Evolutionary conservation across 148 eudicot species (phyloP), one percentile per base, ranked within the genome.

Genomic region (Suaeda aralocaspica): DNA sequence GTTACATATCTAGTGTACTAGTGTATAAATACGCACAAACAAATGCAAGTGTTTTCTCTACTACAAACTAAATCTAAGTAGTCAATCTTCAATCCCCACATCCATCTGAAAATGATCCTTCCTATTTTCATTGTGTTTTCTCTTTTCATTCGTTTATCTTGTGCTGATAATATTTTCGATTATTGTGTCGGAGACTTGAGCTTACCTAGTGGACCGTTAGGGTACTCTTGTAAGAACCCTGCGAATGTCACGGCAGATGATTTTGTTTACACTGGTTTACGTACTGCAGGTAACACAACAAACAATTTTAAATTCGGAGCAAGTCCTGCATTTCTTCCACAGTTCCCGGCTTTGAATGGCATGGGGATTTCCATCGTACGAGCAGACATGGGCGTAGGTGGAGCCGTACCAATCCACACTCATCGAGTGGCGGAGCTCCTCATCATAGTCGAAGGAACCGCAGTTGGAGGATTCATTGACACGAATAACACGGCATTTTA

Each of bases 161-260:
- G 19, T 21, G 67, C 29, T 14, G 22, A 24, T 24, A 39, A 18
- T 34, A 34, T 24, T 30, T 68, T 36, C 2, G 72, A 68, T 50
- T 68, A 36, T n/a, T 68, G 72, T 36, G 34, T 68, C 0, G 72
- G 48, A 12, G 72, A 68, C 62, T 34, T 25, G 39, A 53, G 48
- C 34, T 24, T 34, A 11, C 61, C 72, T 15, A 55, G n/a, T 39
- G 72, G 72, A 36, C 62, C 72, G 15, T 2, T 21, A 22, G 72
- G 72, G 30, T 68, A 68, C 34, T 1, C 62, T 26, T 68, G 72
- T 39, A 68, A 68, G 49, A 49, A 68, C 41, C 62, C 72, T 33
- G 31, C 62, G 13, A 68, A 34, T 13, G 61, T 39, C 72, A 53
- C 62, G 19, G 15, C 26, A 36, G 61, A 53, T 25, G 72, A 68